These are phyloP conservation scores for Mortierella sp. DNA, from an alignment of 371 early-diverging fungal genomes.

Conservation along the genomic window DNA sequence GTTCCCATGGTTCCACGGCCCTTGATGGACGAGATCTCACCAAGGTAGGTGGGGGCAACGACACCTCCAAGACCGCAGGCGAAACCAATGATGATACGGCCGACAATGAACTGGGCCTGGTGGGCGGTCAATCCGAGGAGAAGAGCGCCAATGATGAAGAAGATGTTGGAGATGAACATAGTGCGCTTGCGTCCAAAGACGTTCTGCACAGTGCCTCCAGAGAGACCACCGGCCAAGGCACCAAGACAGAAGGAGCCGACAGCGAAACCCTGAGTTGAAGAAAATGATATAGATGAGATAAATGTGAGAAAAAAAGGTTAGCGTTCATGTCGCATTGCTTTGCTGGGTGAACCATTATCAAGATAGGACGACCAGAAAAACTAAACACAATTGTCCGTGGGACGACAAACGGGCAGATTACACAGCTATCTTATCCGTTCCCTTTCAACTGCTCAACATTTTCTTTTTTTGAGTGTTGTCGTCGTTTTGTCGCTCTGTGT, in stretches of 20 bases:
- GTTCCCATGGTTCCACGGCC: slow-evolving; percentile 81
- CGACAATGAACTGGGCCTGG: slow-evolving; percentile 78
- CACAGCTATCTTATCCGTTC: neutral
- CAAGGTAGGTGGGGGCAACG: slow-evolving; percentile 86
- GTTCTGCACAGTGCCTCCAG: slow-evolving; percentile 77
- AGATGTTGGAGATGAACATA: slow-evolving; percentile 75
- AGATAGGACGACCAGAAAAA: slow-evolving; percentile 5
- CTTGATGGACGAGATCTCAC: slow-evolving; percentile 82
- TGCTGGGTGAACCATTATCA: neutral
- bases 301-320: neutral
- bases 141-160: slow-evolving; percentile 77
- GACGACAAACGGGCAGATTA: neutral
- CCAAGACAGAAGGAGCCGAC: slow-evolving; percentile 82
- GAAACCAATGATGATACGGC: slow-evolving; percentile 88
- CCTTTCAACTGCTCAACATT: neutral
- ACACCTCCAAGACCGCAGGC: slow-evolving; percentile 88
- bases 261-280: slow-evolving; percentile 64
- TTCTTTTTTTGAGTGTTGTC: neutral
- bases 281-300: neutral
- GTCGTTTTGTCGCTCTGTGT: neutral
- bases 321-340: neutral
- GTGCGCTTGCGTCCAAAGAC: slow-evolving; percentile 78
- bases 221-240: slow-evolving; percentile 61
- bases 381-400: slow-evolving; percentile 13
- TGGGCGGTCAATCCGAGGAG: slow-evolving; percentile 72